Evolutionary conservation across 208 protist species (phyloP).

Genomic region (Histomonas meleagridis): DNA sequence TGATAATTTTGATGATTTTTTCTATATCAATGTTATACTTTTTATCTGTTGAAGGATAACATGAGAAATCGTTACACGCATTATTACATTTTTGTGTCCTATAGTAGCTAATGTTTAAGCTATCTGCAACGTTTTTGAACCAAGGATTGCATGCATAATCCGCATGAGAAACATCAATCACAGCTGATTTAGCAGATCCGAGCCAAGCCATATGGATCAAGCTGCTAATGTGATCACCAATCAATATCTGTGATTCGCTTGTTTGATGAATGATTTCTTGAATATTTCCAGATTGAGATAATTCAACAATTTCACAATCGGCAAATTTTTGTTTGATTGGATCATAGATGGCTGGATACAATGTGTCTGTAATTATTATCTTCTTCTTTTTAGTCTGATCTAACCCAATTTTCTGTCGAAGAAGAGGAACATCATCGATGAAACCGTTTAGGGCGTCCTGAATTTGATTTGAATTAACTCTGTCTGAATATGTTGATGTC

Average conservation of each 20-base stretch:
- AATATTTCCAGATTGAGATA: background rate
- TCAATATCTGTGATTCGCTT: background rate
- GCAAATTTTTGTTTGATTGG: background rate
- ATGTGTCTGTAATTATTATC: background rate
- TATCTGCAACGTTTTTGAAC: background rate
- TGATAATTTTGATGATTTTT: too few relatives aligned
- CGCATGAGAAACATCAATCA: background rate
- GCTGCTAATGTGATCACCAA: background rate
- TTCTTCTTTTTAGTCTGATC: background rate
- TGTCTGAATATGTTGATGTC: background rate
- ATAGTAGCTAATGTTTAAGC: too few relatives aligned
- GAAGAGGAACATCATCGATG: background rate
- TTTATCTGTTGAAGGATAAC: too few relatives aligned
- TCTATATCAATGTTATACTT: too few relatives aligned
- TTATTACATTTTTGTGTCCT: too few relatives aligned
- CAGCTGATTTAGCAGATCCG: too few relatives aligned
- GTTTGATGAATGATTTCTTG: background rate
- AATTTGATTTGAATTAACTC: background rate
- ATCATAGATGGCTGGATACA: background rate
- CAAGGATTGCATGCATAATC: background rate
- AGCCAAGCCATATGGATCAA: background rate
- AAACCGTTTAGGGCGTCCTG: background rate
- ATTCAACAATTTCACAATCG: background rate
- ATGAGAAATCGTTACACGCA: too few relatives aligned
- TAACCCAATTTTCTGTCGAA: background rate